A percentile compares a stretch with the other conserved stretches of the same genome.
phyloP scores from a whole-genome alignment of 1,139 yeast species.

The Saccharomyces hybrid region DNA sequence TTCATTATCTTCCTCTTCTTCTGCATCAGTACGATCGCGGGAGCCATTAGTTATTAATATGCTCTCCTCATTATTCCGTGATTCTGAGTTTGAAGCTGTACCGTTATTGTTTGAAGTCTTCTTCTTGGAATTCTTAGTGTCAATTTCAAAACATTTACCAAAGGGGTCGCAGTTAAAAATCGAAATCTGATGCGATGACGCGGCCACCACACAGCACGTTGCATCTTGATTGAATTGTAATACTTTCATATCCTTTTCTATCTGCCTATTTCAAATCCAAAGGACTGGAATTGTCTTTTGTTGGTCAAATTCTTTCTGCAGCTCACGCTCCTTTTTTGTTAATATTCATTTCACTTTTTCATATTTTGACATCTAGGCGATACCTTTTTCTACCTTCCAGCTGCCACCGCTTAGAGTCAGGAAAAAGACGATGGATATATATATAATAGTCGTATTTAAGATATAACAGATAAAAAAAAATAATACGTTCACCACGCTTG shows the following conservation, averaged over 20 bases:
- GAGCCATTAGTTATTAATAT: background rate
- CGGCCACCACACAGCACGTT: constrained; percentile 26
- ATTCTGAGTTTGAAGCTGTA: background rate
- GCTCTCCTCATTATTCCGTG: background rate
- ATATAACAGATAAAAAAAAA: background rate
- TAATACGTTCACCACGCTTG: background rate
- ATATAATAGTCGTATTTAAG: background rate
- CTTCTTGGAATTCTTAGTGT: constrained; percentile 10
- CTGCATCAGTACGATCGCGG: constrained; percentile 3
- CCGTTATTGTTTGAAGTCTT: constrained; percentile 1
- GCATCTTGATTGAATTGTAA: constrained; percentile 31
- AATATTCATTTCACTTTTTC: background rate
- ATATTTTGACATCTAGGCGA: background rate
- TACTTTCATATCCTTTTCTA: constrained; percentile 17
- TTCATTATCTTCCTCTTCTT: constrained; percentile 4
- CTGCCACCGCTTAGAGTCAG: background rate
- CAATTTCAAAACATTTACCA: constrained; percentile 30
- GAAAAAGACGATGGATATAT: background rate
- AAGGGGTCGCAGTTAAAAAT: constrained; percentile 32
- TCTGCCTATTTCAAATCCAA: background rate
- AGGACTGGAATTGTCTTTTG: background rate
- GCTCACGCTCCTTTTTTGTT: background rate
- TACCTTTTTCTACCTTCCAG: background rate
- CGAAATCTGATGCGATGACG: constrained; percentile 15
- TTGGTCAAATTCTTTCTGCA: background rate